phyloP scores from a whole-genome alignment of 2,329 filamentous ascomycete species.

The Calonectria pteridis region DNA sequence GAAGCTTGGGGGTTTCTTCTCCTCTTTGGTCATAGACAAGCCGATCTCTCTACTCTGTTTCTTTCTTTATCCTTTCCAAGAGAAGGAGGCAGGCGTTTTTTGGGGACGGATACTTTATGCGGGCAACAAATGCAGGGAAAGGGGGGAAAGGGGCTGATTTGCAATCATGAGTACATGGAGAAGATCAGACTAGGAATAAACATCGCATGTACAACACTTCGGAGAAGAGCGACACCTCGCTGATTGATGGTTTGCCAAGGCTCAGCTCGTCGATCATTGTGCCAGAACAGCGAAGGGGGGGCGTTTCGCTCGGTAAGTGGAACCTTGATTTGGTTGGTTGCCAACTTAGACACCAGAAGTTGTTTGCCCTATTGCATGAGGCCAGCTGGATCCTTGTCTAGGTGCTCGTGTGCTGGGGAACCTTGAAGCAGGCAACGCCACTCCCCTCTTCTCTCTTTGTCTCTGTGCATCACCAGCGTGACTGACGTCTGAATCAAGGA shows the following conservation, averaged over 20 bases:
- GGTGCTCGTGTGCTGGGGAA: neutral
- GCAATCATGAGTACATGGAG: conserved; percentile 6
- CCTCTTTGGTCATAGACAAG: conserved; percentile 10
- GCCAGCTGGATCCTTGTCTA: neutral
- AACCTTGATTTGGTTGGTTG: neutral
- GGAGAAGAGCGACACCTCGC: neutral
- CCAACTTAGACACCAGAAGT: neutral
- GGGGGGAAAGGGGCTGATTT: neutral
- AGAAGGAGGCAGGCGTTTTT: conserved; percentile 14
- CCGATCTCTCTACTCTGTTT: neutral
- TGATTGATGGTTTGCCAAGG: conserved; percentile 23
- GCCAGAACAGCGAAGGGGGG: conserved; percentile 3
- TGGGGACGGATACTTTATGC: neutral
- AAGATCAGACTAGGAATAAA: conserved; percentile 19
- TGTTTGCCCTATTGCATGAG: neutral
- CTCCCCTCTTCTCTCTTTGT: neutral
- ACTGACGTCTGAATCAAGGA: neutral
- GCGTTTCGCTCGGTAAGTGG: conserved; percentile 12
- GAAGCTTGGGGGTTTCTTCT: neutral
- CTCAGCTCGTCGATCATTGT: conserved; percentile 20
- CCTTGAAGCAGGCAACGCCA: neutral
- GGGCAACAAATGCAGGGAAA: neutral
- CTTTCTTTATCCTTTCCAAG: neutral
- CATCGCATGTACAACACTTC: neutral
- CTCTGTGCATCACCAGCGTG: neutral